Evolutionary conservation across 768 basidiomycete species (phyloP).

Genomic region (Leccinum incarnatum): DNA sequence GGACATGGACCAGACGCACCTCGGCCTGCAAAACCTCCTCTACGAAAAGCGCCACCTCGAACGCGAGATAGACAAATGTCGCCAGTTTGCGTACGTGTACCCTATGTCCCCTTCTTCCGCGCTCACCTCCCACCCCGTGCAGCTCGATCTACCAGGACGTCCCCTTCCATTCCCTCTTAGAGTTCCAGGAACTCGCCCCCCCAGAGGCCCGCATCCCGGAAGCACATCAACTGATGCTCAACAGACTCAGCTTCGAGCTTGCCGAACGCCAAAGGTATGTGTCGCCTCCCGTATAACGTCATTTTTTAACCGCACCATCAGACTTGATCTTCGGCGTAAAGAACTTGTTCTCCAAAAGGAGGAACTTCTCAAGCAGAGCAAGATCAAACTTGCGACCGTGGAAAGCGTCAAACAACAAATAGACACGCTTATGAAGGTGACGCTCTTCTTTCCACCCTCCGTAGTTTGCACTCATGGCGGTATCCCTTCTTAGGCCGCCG

Average conservation of each 20-base stretch:
- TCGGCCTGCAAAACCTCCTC: constrained; percentile 80
- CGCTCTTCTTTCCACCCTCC: constrained; percentile 4
- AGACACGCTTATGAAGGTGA: constrained; percentile 72
- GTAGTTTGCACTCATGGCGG: constrained; percentile 10
- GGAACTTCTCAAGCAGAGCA: constrained; percentile 77
- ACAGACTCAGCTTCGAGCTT: constrained; percentile 82
- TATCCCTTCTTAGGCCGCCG: constrained; percentile 49
- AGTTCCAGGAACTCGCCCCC: constrained; percentile 69
- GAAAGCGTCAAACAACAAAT: constrained; percentile 80
- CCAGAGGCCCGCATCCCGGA: constrained; percentile 61
- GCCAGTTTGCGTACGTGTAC: constrained; percentile 78
- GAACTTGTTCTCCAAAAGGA: constrained; percentile 71
- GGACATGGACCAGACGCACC: constrained; percentile 88
- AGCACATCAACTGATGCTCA: constrained; percentile 84
- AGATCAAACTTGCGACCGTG: constrained; percentile 64
- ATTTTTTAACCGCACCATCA: constrained; percentile 27
- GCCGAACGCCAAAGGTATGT: constrained; percentile 81
- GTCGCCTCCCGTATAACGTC: background rate
- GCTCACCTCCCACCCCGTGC: constrained; percentile 3
- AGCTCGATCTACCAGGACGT: constrained; percentile 91
- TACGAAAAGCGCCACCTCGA: constrained; percentile 91
- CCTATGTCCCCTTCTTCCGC: background rate
- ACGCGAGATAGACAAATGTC: constrained; percentile 89
- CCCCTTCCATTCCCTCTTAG: constrained; percentile 65
- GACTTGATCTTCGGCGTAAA: constrained; percentile 68